Evolutionary conservation across 805 yeast genomes (phyloP), one percentile per base, ranked within the genome.

Genomic region (Candida silvatica): DNA sequence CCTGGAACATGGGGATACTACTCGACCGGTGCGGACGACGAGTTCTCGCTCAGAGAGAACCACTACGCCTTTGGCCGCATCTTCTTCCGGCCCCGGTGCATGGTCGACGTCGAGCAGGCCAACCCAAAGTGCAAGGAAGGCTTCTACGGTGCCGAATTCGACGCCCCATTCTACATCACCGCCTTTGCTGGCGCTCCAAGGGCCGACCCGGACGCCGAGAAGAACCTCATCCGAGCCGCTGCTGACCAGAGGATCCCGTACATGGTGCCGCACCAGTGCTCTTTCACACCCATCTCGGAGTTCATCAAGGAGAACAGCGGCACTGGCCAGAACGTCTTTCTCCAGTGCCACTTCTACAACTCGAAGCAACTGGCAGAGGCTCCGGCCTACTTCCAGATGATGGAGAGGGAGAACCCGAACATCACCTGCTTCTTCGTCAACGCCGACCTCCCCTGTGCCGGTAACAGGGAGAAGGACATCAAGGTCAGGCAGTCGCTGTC

Each of bases 11-110:
- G 95, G 86, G 88, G 88, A 17, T 90, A 90, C 54, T 88, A 82
- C 52, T 78, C 92, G 2, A 78, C 92, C 4, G 97, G 92, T 5
- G 71, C 94, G 15, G 95, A 87, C 54, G 97, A 88, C 56, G 97
- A 88, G 59, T 74, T 88, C 45, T 71, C 95, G 0, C 50, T 82
- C 40, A 70, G 97, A 46, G 95, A 87, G 51, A 38, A 38, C 22
- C 96, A 86, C 54, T 69, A 77, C 34, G 92, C 95, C 1, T 88
- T 71, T 59, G 92, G 83, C 44, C 66, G 95, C 20, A 73, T 87
- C 31, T 86, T 82, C 60, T 90, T 90, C 66, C 76, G 82, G 42
- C 97, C 97, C 12, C 66, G 69, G 39, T 69, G 88, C 19, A 61
- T 88, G 36, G 80, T 84, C 9, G 87, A 90, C 52, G 95, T 88